A percentile compares a stretch with the other conserved stretches of the same genome.
These are phyloP conservation scores for Apiospora malaysiana DNA, from an alignment of 2,329 filamentous ascomycete genomes.

Conservation along the genomic window DNA sequence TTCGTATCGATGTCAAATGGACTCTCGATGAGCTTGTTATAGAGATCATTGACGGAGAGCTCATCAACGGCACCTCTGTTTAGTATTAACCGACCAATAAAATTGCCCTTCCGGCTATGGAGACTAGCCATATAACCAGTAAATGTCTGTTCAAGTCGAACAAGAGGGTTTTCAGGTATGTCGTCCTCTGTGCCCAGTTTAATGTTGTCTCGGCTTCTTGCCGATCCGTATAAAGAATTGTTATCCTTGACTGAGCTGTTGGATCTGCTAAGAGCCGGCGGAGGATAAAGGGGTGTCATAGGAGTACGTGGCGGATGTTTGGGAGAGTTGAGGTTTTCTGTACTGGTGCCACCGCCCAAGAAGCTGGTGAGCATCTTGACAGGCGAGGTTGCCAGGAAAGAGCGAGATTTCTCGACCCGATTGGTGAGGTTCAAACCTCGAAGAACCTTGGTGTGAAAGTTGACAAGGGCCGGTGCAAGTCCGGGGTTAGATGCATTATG, in stretches of 20 bases:
- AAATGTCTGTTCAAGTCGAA: slow-evolving; percentile 83
- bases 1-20: slow-evolving; percentile 79
- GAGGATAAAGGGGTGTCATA: slow-evolving; percentile 46
- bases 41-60: slow-evolving; percentile 84
- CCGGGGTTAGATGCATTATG: slow-evolving; percentile 70
- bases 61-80: slow-evolving; percentile 75
- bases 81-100: slow-evolving; percentile 78
- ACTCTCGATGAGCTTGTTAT: slow-evolving; percentile 85
- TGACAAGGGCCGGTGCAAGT: slow-evolving; percentile 72
- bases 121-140: slow-evolving; percentile 82
- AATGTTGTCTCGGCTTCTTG: slow-evolving; percentile 53
- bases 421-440: slow-evolving; percentile 70
- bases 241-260: slow-evolving; percentile 47
- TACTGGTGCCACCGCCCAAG: slow-evolving; percentile 65
- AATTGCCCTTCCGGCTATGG: slow-evolving; percentile 84
- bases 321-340: slow-evolving; percentile 41
- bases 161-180: slow-evolving; percentile 67
- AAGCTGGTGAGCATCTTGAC: slow-evolving; percentile 90
- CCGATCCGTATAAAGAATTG: slow-evolving; percentile 63
- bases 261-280: slow-evolving; percentile 31
- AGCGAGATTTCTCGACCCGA: slow-evolving; percentile 68
- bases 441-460: slow-evolving; percentile 79
- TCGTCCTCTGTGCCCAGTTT: slow-evolving; percentile 55
- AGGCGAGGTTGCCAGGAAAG: slow-evolving; percentile 81
- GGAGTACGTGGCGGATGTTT: slow-evolving; percentile 49